A percentile compares a stretch with the other conserved stretches of the same genome.
phyloP scores from a whole-genome alignment of 441 rosid species.

The Brassica hybrid region DNA sequence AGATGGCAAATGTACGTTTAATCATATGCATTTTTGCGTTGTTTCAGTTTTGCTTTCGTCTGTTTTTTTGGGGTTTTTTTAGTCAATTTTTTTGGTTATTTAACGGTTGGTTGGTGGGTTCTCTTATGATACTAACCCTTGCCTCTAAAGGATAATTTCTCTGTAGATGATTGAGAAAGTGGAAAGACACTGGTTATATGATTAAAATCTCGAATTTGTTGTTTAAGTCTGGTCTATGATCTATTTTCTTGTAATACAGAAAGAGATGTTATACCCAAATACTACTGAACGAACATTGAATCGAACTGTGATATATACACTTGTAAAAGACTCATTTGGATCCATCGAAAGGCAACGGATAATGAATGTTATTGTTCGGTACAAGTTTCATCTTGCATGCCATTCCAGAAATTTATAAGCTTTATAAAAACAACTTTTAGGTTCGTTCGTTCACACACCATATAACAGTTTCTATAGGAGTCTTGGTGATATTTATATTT shows the following conservation, averaged over 20 bases:
- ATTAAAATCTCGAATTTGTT: constrained; percentile 18
- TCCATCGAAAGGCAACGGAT: not conserved
- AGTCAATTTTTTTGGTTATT: constrained; percentile 22
- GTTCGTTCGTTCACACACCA: too few relatives aligned
- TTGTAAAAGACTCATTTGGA: not conserved
- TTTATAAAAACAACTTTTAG: not conserved
- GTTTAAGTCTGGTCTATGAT: not conserved
- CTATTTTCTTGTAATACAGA: not conserved
- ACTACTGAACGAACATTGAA: too few relatives aligned
- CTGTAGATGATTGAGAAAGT: constrained; percentile 37
- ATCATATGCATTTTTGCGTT: constrained; percentile 27
- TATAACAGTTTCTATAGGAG: too few relatives aligned
- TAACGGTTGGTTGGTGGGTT: constrained; percentile 13
- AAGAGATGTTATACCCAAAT: too few relatives aligned
- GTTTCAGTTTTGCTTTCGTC: constrained; percentile 20
- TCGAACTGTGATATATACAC: too few relatives aligned
- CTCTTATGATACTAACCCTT: not conserved
- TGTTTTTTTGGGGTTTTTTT: not conserved
- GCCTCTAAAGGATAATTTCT: not conserved
- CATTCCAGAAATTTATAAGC: not conserved
- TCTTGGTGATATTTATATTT: too few relatives aligned
- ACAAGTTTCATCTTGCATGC: not conserved
- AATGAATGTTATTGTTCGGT: not conserved
- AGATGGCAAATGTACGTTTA: constrained; percentile 32
- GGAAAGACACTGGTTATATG: constrained; percentile 22